Base-by-base conservation (phyloP, 1,284 basidiomycete genomes). In the Ceratobasidium sp. region DNA sequence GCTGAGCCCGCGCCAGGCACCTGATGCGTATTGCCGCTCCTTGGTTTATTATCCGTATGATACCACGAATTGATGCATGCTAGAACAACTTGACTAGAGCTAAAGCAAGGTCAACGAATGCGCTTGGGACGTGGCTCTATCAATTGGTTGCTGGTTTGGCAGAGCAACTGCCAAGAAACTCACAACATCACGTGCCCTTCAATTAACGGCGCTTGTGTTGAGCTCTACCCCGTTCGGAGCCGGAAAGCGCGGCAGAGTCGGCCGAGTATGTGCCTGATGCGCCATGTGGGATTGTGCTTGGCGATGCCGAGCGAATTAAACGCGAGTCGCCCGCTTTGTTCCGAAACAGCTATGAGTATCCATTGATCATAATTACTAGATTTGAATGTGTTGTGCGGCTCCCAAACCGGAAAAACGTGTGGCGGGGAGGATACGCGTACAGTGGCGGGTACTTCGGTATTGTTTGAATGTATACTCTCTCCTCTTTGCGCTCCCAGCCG, bases 381-480 rank as follows among this genome's bases (percentile, higher is more conserved):
- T 3, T 69, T 26, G 39, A 23, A 15, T 51, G 23, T 15, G 12
- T 28, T 12, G 3, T 49, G 12, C 9, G 61, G 7, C 44, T 28
- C n/a, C 56, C 20, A 18, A 12, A 28, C 15, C 39, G 61, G 73
- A 63, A 66, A 18, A 15, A 15, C 33, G 23, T 53, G 28, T 28
- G 39, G 10, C 23, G n/a, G 40, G 20, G 40, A 28, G 12, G 33
- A 56, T 15, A 42, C 73, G 73, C 63, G 40, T 68, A 67, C 20
- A 33, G 10, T 60, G 44, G 53, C 53, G 75, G 13, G 3, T 66
- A 20, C 61, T 63, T 66, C 72, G 39, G 33, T n/a, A 15, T 64
- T 53, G 49, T 56, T 55, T 70, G n/a, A 12, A 51, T 76, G 28
- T 58, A 70, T 58, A 28, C 12, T 23, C 28, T 3, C 7, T 20